A percentile compares a stretch with the other conserved stretches of the same genome.
These are phyloP conservation scores for Colletotrichum ledebouriae DNA, from an alignment of 2,329 filamentous ascomycete species.

Conservation along the genomic window DNA sequence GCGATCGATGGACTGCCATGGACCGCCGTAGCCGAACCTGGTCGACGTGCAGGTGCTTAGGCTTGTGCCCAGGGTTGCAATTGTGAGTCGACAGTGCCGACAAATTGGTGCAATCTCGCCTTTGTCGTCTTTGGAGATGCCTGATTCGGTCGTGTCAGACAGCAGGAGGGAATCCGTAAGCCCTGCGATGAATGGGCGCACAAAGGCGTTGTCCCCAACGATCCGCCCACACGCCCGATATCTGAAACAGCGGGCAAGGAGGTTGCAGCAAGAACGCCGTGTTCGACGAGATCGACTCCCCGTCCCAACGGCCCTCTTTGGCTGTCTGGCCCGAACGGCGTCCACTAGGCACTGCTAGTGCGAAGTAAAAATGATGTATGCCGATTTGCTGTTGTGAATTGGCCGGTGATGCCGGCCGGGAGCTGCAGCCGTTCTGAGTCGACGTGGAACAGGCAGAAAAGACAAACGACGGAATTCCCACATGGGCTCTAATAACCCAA, in stretches of 20 bases:
- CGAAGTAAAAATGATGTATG: slow-evolving; percentile 13
- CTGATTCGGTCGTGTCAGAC: slow-evolving; percentile 23
- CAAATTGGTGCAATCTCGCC: neutral
- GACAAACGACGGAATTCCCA: slow-evolving; percentile 7
- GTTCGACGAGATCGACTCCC: slow-evolving; percentile 24
- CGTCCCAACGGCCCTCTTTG: slow-evolving; percentile 7
- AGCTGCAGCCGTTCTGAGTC: slow-evolving; percentile 10
- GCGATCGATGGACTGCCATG: slow-evolving; percentile 5
- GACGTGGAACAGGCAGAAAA: neutral
- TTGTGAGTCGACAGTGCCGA: neutral
- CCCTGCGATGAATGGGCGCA: neutral
- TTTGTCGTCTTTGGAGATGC: neutral
- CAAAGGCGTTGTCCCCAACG: slow-evolving; percentile 29
- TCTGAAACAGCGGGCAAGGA: slow-evolving; percentile 41
- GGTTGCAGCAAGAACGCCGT: slow-evolving; percentile 33
- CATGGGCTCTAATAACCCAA: slow-evolving; percentile 18
- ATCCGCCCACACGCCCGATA: slow-evolving; percentile 36
- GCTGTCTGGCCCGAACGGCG: slow-evolving; percentile 14
- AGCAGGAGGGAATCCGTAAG: slow-evolving; percentile 19
- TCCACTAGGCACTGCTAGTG: slow-evolving; percentile 14
- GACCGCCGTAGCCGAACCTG: slow-evolving; percentile 9
- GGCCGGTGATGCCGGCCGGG: slow-evolving; percentile 21
- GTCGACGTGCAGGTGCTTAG: neutral
- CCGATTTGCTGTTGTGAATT: slow-evolving; percentile 19
- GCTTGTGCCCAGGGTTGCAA: neutral